Evolutionary conservation across 139 green algal genomes (phyloP).

Genomic region (Diplosphaera chodatii): DNA sequence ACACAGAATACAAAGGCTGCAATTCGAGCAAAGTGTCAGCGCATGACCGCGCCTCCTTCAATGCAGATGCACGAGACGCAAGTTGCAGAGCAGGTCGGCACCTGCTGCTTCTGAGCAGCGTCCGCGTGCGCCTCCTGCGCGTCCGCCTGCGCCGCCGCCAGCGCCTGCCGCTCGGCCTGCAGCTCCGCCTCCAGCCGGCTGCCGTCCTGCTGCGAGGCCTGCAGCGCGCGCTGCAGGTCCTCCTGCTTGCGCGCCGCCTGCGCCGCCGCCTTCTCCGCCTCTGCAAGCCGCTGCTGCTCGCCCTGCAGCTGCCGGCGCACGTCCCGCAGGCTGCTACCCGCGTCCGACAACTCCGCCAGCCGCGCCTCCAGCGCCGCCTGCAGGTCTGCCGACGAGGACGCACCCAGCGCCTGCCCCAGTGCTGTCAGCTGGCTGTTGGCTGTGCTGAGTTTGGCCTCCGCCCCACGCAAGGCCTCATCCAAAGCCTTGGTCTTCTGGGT

Average conservation of each 20-base stretch:
- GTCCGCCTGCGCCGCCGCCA: background rate
- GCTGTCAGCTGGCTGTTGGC: background rate
- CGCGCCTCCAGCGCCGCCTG: background rate
- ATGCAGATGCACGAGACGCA: too few species aligned
- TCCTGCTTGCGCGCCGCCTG: background rate
- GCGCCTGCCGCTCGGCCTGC: background rate
- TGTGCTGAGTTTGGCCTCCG: background rate
- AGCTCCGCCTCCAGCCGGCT: background rate
- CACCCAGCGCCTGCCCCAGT: background rate
- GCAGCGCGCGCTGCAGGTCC: background rate
- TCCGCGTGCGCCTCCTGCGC: background rate
- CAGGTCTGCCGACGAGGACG: background rate
- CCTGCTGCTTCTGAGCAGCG: background rate
- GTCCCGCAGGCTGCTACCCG: background rate
- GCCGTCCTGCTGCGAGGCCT: background rate
- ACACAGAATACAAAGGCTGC: too few species aligned
- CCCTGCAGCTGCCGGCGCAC: background rate
- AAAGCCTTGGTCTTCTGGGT: background rate
- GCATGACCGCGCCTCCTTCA: too few species aligned
- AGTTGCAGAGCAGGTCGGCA: background rate
- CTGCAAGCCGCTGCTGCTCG: background rate
- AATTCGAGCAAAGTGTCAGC: too few species aligned
- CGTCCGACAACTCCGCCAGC: background rate
- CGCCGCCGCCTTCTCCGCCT: background rate
- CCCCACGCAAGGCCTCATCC: background rate